A percentile compares a stretch with the other conserved stretches of the same genome.
Evolutionary conservation across 148 eudicot genomes (phyloP).

Genomic region (Camellia lanceoleosa): DNA sequence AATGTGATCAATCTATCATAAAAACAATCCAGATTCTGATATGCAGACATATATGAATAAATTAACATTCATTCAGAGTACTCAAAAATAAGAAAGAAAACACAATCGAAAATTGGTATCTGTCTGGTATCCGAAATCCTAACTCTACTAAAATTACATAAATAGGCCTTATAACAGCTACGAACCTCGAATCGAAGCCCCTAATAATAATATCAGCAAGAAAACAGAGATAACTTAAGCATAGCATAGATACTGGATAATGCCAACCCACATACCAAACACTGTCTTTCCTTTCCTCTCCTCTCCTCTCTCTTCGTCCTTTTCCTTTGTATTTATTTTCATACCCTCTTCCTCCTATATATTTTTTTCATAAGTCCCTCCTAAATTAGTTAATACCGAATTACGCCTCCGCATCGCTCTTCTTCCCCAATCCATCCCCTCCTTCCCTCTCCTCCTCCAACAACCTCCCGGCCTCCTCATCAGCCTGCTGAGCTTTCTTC

Average conservation of each 20-base stretch:
- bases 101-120: too few species aligned
- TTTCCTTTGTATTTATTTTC: not conserved
- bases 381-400: not conserved
- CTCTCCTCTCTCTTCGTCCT: not conserved
- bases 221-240: not conserved
- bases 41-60: not conserved
- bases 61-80: not conserved
- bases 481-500: constrained; percentile 38
- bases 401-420: constrained; percentile 25
- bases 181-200: not conserved
- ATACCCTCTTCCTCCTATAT: not conserved
- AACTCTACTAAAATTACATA: constrained; percentile 1
- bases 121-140: not conserved
- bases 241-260: constrained; percentile 1
- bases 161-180: not conserved
- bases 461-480: constrained; percentile 35
- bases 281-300: not conserved
- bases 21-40: not conserved
- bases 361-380: not conserved
- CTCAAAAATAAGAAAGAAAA: not conserved
- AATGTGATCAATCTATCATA: not conserved
- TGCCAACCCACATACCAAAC: not conserved
- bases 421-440: constrained; percentile 26
- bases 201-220: not conserved
- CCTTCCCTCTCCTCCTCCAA: constrained; percentile 37